Evolutionary conservation across 2,329 filamentous ascomycete genomes (phyloP).

Genomic region (Fusarium globosum): DNA sequence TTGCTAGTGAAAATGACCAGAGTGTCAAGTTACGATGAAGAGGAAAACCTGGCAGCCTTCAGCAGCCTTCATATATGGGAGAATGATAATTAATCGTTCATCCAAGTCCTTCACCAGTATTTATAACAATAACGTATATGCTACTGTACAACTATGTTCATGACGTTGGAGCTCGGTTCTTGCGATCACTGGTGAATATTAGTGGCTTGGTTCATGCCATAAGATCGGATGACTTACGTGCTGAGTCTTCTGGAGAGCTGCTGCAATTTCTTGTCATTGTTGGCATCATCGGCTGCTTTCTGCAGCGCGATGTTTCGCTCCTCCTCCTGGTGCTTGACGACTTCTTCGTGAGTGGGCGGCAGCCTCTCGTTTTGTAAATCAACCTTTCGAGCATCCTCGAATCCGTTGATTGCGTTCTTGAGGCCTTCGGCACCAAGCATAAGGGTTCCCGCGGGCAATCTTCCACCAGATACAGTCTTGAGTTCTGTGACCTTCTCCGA

Average conservation of each 20-base stretch:
- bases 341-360: conserved; percentile 92
- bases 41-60: conserved; percentile 34
- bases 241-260: conserved; percentile 90
- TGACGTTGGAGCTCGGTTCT: conserved; percentile 43
- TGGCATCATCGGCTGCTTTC: conserved; percentile 86
- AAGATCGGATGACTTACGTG: conserved; percentile 70
- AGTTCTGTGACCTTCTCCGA: conserved; percentile 96
- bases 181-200: conserved; percentile 42
- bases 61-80: conserved; percentile 31
- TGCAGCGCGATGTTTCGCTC: conserved; percentile 85
- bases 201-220: not conserved
- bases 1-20: conserved; percentile 19
- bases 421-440: conserved; percentile 99
- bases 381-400: conserved; percentile 96
- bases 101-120: conserved; percentile 33
- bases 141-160: conserved; percentile 44
- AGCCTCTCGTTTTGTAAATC: conserved; percentile 96
- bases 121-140: conserved; percentile 40
- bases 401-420: conserved; percentile 96
- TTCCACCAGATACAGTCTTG: conserved; percentile 94
- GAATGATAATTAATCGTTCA: conserved; percentile 34
- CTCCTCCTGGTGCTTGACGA: conserved; percentile 82
- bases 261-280: conserved; percentile 89
- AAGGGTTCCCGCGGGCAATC: conserved; percentile 91
- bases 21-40: conserved; percentile 35